Evolutionary conservation across 2,329 filamentous ascomycete species (phyloP), one percentile per base, ranked within the genome.

Genomic region (Venturia pyrina): DNA sequence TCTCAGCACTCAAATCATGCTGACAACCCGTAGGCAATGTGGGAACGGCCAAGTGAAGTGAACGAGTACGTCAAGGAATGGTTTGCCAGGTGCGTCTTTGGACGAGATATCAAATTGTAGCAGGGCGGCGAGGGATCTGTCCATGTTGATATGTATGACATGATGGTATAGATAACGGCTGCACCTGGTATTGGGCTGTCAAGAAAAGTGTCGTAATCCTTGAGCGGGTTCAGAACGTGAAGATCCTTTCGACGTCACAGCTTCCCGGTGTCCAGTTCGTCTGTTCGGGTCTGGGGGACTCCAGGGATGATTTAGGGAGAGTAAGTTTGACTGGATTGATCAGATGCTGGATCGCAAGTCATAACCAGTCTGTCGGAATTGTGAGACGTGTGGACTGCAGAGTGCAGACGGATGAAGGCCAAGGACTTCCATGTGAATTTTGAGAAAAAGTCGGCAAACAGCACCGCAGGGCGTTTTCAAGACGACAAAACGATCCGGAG

Each of bases 31-130:
- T 5, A 59, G 53, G 90, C 88, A 59, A 77, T 96, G 73, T 87
- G 86, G 80, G 85, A 96, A 79, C 85, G 84, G 69, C 82, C 88
- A 0, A 83, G 81, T 28, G 85, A 88, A 70, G 85, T 91, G 3
- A 97, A 97, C 75, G 75, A 73, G 62, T 78, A 87, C 67, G 81
- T 96, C 70, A 81, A 79, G 66, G 80, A 83, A 66, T 96, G 92
- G 84, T 70, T 96, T 67, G 81, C 83, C 67, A 78, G 76, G 19
- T 81, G 87, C 56, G 81, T 80, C 2, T 79, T 81, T 70, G 76
- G 74, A 34, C 76, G 71, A 68, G 78, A 77, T 70, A 78, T 78
- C 68, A 80, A 77, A 67, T 72, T 84, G 69, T 83, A 73, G 21
- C 21, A 57, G 15, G 21, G 24, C 24, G 32, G n/a, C 13, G 17